These are phyloP conservation scores for Saksenaea vasiformis DNA, from an alignment of 371 early-diverging fungal species.

Conservation along the genomic window DNA sequence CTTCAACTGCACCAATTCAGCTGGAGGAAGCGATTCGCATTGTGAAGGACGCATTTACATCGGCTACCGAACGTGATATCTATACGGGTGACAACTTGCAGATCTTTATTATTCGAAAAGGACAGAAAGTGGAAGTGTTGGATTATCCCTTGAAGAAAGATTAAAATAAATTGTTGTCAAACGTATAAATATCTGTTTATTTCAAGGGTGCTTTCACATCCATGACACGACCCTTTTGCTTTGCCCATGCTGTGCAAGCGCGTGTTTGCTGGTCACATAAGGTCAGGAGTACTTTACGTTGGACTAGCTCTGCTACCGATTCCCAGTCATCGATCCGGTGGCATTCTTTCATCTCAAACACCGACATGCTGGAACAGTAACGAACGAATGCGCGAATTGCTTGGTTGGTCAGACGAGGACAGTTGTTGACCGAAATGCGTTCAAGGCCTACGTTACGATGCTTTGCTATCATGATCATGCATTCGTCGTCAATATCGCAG, in stretches of 20 bases:
- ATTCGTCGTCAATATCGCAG: slow-evolving; percentile 58
- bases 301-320: slow-evolving; percentile 36
- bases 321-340: slow-evolving; percentile 48
- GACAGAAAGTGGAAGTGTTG: slow-evolving; percentile 76
- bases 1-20: slow-evolving; percentile 37
- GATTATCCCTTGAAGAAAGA: slow-evolving; percentile 78
- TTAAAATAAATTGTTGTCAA: slow-evolving; percentile 37
- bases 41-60: slow-evolving; percentile 96
- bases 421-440: slow-evolving; percentile 62
- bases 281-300: slow-evolving; percentile 42
- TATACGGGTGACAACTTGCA: slow-evolving; percentile 99
- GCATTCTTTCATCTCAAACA: slow-evolving; percentile 66
- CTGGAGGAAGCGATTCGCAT: slow-evolving; percentile 77
- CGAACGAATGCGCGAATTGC: slow-evolving; percentile 47
- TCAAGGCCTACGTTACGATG: slow-evolving; percentile 46
- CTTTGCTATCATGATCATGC: slow-evolving; percentile 53
- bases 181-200: slow-evolving; percentile 10
- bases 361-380: slow-evolving; percentile 53
- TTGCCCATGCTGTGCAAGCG: slow-evolving; percentile 47
- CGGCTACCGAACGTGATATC: slow-evolving; percentile 99
- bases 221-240: slow-evolving; percentile 24
- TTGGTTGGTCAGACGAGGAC: slow-evolving; percentile 54
- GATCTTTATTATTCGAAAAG: slow-evolving; percentile 84
- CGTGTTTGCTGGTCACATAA: slow-evolving; percentile 48
- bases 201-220: slow-evolving; percentile 44